Percentiles rank a stretch among this genome's conserved stretches.
These are phyloP conservation scores for Neurospora intermedia DNA, from an alignment of 495 filamentous ascomycete genomes.

Conservation along the genomic window DNA sequence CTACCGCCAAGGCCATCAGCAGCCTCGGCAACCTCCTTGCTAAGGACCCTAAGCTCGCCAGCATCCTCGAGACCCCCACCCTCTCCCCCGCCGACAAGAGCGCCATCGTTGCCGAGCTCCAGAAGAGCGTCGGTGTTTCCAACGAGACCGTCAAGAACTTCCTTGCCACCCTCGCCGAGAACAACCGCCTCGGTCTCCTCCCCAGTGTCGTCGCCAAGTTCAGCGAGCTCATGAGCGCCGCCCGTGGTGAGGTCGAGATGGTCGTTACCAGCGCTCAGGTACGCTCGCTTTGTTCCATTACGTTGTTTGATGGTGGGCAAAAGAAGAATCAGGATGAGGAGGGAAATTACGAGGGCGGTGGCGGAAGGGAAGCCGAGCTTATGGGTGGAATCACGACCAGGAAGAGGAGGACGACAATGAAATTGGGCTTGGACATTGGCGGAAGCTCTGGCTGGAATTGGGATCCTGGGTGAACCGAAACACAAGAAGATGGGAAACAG, in stretches of 20 bases:
- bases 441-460: background rate
- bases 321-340: background rate
- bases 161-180: constrained; percentile 77
- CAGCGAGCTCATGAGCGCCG: constrained; percentile 70
- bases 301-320: background rate
- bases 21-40: constrained; percentile 59
- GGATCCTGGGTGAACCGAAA: background rate
- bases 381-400: background rate
- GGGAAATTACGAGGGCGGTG: background rate
- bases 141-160: constrained; percentile 90
- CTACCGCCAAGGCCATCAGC: constrained; percentile 62
- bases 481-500: background rate
- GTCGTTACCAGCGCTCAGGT: constrained; percentile 83
- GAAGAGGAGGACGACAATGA: background rate
- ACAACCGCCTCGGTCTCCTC: constrained; percentile 84
- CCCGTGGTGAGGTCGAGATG: constrained; percentile 87
- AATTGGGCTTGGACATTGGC: background rate
- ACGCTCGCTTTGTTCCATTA: constrained; percentile 21
- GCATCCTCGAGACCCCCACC: constrained; percentile 70
- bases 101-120: constrained; percentile 70
- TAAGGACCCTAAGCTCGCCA: constrained; percentile 66
- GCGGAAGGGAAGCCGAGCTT: background rate
- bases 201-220: constrained; percentile 83
- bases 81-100: constrained; percentile 68
- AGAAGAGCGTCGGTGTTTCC: constrained; percentile 58